These are phyloP conservation scores for Cercospora sesami DNA, from an alignment of 2,329 filamentous ascomycete genomes.

Conservation along the genomic window DNA sequence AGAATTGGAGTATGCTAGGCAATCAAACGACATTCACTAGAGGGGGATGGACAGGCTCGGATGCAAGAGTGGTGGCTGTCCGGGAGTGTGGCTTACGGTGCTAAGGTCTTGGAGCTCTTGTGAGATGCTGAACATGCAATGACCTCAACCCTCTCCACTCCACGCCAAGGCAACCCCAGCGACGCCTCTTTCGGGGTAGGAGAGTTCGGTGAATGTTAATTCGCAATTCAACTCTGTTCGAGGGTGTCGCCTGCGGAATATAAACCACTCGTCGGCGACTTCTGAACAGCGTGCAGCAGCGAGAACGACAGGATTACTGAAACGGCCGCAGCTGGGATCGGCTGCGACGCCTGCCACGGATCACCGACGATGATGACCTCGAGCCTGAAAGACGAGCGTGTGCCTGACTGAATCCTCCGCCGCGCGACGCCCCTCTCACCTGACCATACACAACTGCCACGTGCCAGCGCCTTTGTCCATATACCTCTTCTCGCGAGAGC, in stretches of 20 bases:
- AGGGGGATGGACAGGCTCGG: not conserved
- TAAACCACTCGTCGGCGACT: not conserved
- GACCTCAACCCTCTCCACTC: slow-evolving; percentile 3
- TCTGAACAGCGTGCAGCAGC: not conserved
- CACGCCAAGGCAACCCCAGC: not conserved
- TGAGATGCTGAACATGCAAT: slow-evolving; percentile 2
- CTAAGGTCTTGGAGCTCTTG: slow-evolving; percentile 1
- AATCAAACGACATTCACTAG: slow-evolving; percentile 28
- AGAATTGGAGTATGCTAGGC: slow-evolving; percentile 3
- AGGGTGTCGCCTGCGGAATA: not conserved
- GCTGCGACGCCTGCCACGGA: not conserved
- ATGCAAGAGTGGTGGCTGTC: not conserved
- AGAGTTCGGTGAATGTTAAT: not conserved
- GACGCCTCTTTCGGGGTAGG: slow-evolving; percentile 1
- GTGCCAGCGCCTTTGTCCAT: not conserved
- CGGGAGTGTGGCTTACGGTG: slow-evolving; percentile 1
- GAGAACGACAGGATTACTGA: slow-evolving; percentile 7
- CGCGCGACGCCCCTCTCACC: not conserved
- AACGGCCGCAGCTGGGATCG: not conserved
- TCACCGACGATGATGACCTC: not conserved
- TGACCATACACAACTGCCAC: not conserved
- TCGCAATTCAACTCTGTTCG: slow-evolving; percentile 3
- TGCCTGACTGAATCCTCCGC: not conserved
- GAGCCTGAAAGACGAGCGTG: not conserved
- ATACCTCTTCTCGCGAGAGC: not conserved